Base-by-base conservation (phyloP, 1,284 basidiomycete genomes). In the Cryptococcus maquisensis region DNA sequence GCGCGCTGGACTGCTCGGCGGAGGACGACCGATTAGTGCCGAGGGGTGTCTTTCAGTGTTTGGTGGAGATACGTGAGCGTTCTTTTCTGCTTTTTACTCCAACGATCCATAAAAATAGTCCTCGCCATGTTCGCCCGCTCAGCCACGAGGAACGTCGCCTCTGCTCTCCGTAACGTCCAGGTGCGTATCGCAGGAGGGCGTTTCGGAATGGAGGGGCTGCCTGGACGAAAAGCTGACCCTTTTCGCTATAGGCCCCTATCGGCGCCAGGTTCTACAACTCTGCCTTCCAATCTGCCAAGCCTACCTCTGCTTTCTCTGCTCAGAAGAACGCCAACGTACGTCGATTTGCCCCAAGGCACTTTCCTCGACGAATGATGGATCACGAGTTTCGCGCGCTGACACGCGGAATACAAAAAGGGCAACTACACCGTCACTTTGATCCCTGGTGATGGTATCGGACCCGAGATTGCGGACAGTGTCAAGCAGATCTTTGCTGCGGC, bases 391-490 rank as follows among this genome's bases (percentile, higher is more conserved):
- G 28, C 28, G 28, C 18, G 9, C 24, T 24, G n/a, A 40, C 18
- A 9, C 42, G 43, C 43, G 45, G 24, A 44, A 36, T 28, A 16
- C 51, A 51, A 26, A n/a, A 68, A 94, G 90, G 94, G 94, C 62
- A 96, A 96, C 82, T 97, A 93, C 79, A 86, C 87, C 47, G 68
- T 64, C 47, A 59, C 66, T 39, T 60, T 66, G 37, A 65, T 72
- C 62, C 60, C 68, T 49, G 64, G 74, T 60, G 62, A 64, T 60
- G 71, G 66, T 77, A 98, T 99, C 81, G 96, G 96, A 48, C 93
- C 95, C 47, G 96, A 99, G 81, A 98, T 99, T 68, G 90, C 91
- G 77, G 82, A 96, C 80, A 88, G 94, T 59, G 87, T 99, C 71
- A 96, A 96, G 80, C 80, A 85, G 63, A 98, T 99, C 77, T 98